These are phyloP conservation scores for Solanum okadae DNA, from an alignment of 257 asterid species.

Conservation along the genomic window DNA sequence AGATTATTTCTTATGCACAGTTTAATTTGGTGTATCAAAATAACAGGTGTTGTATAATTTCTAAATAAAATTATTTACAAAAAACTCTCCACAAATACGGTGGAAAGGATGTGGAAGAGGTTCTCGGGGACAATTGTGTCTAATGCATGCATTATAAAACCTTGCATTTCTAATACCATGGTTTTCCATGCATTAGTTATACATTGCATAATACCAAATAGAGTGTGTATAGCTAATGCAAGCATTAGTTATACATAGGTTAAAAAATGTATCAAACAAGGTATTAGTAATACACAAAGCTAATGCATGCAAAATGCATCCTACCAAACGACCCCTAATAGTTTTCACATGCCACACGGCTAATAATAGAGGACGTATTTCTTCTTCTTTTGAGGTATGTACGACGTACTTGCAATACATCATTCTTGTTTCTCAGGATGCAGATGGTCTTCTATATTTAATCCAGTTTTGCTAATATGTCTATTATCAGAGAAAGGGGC, in stretches of 20 bases:
- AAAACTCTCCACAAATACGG: background rate
- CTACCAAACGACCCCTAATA: background rate
- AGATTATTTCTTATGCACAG: background rate
- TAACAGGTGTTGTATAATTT: background rate
- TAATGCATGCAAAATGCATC: background rate
- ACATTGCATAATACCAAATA: background rate
- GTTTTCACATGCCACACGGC: background rate
- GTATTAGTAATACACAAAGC: background rate
- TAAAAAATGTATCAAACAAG: background rate
- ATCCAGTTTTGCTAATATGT: background rate
- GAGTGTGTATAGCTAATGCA: background rate
- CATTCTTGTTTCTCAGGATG: background rate
- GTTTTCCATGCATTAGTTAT: background rate
- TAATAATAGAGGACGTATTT: background rate
- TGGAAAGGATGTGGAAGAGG: background rate
- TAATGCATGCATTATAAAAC: background rate
- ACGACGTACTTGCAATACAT: background rate
- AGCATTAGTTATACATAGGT: background rate
- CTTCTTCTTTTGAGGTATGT: background rate
- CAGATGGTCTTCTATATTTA: background rate
- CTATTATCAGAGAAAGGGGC: background rate
- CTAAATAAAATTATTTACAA: background rate
- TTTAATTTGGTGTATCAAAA: background rate
- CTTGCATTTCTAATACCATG: background rate
- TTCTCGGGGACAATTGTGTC: background rate